Evolutionary conservation across 78 protist genomes (phyloP), one percentile per base, ranked within the genome.

Genomic region (Dictyostelium intermedium): DNA sequence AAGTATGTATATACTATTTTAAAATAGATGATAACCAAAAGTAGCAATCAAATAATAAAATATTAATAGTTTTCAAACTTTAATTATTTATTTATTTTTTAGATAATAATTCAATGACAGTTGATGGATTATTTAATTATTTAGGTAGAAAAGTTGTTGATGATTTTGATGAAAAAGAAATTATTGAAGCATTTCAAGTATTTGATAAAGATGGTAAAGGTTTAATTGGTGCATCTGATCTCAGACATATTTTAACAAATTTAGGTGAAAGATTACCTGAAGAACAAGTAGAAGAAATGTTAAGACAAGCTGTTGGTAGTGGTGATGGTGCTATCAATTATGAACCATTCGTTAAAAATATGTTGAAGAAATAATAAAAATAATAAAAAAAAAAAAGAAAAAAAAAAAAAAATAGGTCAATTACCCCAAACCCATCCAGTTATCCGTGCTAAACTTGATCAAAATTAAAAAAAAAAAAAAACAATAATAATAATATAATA

Each of bases 151-250:
- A 89, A 32, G 93, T 89, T 30, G 93, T 89, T 4, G 93, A 89
- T 69, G 93, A 89, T 89, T 89, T 89, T 69, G 93, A 89, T 89
- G 93, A 89, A 69, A 78, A 47, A 80, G 93, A 89, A 69, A 80
- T 89, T 41, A 89, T 89, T 69, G 93, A 89, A 61, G 93, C 93
- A 18, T 89, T 87, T 70, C 83, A 89, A 63, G 93, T 89, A 5
- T 89, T 87, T 77, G 92, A 87, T 30, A 87, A 87, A 53, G 93
- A 89, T 80, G 93, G 93, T 20, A 89, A 89, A 80, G 93, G 93
- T 63, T 41, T 89, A 56, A n/a, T 89, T 80, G 93, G 93, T 80
- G 93, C 93, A 3, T 89, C 93, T 1, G 93, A 89, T 14, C 47
- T 89, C 1, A 78, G 93, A 80, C 93, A 89, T 66, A 89, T 89